These are phyloP conservation scores for Oryza meyeriana DNA, from an alignment of 176 grass and related monocot species.

Conservation along the genomic window DNA sequence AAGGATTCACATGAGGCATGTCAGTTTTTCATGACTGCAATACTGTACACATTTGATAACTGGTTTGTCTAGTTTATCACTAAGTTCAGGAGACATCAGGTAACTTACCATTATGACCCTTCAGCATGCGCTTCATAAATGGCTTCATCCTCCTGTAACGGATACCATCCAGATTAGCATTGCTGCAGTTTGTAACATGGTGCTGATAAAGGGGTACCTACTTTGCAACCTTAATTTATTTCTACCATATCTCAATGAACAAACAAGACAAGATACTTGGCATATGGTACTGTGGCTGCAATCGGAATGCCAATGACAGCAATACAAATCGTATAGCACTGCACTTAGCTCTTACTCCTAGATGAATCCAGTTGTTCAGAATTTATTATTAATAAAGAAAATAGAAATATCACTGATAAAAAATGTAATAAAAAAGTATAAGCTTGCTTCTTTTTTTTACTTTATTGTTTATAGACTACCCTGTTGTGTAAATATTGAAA, in stretches of 20 bases:
- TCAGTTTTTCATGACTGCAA: background rate
- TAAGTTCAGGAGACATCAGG: background rate
- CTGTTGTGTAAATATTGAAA: background rate
- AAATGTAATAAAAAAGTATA: background rate
- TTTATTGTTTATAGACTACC: background rate
- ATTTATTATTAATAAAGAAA: background rate
- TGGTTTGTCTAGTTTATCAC: background rate
- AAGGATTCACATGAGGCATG: background rate
- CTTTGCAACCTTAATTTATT: background rate
- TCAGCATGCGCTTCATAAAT: background rate
- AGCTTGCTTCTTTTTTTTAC: background rate
- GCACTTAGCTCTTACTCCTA: background rate
- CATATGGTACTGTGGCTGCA: background rate
- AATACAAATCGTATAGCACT: background rate
- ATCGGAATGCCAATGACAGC: background rate
- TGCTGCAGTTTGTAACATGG: background rate
- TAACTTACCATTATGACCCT: background rate
- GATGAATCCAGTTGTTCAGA: background rate
- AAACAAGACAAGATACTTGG: background rate
- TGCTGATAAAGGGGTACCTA: background rate
- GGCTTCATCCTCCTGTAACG: background rate
- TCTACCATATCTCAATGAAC: constrained; percentile 12
- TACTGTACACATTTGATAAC: background rate
- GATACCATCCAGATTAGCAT: background rate
- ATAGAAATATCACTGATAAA: background rate